A percentile compares a stretch with the other conserved stretches of the same genome.
phyloP scores from a whole-genome alignment of 2,329 filamentous ascomycete species.

The Pseudocercospora fijiensis region DNA sequence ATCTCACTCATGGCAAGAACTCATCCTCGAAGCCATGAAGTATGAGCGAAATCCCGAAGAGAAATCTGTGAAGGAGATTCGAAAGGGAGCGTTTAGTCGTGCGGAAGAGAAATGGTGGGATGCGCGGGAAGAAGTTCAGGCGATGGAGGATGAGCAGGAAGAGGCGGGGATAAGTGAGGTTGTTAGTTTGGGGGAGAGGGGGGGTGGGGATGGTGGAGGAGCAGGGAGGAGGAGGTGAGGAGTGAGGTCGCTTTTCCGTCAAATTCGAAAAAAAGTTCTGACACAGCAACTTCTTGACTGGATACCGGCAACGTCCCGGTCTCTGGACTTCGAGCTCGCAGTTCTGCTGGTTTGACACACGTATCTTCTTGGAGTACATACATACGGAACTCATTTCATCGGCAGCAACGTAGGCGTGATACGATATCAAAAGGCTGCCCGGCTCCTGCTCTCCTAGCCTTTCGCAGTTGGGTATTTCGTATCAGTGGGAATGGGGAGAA shows the following conservation, averaged over 20 bases:
- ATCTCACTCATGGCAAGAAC: slow-evolving; percentile 84
- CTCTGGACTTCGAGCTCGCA: too few relatives aligned
- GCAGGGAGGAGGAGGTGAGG: background rate
- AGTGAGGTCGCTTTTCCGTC: background rate
- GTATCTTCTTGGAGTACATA: too few relatives aligned
- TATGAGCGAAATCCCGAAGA: slow-evolving; percentile 63
- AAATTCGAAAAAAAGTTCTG: background rate
- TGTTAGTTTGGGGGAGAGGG: slow-evolving; percentile 77
- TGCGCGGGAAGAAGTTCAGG: slow-evolving; percentile 87
- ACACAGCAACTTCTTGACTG: background rate
- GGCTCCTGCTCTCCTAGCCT: too few relatives aligned
- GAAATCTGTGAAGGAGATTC: slow-evolving; percentile 83
- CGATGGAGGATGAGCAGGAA: slow-evolving; percentile 92
- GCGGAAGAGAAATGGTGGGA: slow-evolving; percentile 99
- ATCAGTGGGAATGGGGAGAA: too few relatives aligned
- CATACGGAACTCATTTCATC: too few relatives aligned
- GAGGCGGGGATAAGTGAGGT: slow-evolving; percentile 93
- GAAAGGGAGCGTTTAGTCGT: slow-evolving; percentile 82
- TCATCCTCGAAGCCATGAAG: slow-evolving; percentile 72
- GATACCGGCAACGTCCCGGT: too few relatives aligned
- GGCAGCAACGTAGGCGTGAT: too few relatives aligned
- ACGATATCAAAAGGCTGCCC: too few relatives aligned
- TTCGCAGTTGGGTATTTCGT: too few relatives aligned
- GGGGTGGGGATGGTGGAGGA: slow-evolving; percentile 32
- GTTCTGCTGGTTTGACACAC: too few relatives aligned